Evolutionary conservation across 345 rosid species (phyloP), one percentile per base, ranked within the genome.

Genomic region (thale cress (Arabidopsis thaliana)): DNA sequence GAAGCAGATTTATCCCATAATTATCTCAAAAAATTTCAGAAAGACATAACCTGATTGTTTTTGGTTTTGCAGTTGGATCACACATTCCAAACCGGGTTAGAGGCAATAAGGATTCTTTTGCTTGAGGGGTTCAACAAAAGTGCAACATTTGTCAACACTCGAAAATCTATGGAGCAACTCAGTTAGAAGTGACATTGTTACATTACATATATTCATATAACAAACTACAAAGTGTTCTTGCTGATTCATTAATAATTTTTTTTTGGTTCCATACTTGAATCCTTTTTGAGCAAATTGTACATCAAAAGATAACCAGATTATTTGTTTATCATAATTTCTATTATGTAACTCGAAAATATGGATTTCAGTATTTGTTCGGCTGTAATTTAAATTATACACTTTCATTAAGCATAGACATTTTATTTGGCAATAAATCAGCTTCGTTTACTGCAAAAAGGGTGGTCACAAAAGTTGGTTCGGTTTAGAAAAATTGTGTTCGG

Each of bases 81-180:
- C 71, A 84, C 93, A 52, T 85, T 92, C 63, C 89, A 89, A 57
- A 81, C 78, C 0, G 97, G 97, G 23, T 8, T 83, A 62, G 87
- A 87, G 71, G 97, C 98, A 1, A 73, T 87, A 37, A 79, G 88
- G 80, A 88, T 90, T 67, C 92, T 95, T 68, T 40, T 88, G 58
- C 85, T 85, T 0, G 87, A 90, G 42, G 98, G 98, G 25, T 78
- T 95, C 67, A 36, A 93, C 73, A 95, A 85, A 87, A 89, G 96
- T 36, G 98, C 97, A 45, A 88, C 93, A 46, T 87, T 85, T 82
- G 96, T 95, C 58, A 93, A 92, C 82, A 88, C 77, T 72, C 67
- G 78, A 20, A 90, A 89, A 72, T 58, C 91, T 46, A 58, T 88
- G 73, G 86, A 90, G 80, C 93, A 88, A 70, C 84, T 78, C 49